A percentile compares a stretch with the other conserved stretches of the same genome.
Evolutionary conservation across 2,329 filamentous ascomycete species (phyloP).

Genomic region (Penicillium sp.): DNA sequence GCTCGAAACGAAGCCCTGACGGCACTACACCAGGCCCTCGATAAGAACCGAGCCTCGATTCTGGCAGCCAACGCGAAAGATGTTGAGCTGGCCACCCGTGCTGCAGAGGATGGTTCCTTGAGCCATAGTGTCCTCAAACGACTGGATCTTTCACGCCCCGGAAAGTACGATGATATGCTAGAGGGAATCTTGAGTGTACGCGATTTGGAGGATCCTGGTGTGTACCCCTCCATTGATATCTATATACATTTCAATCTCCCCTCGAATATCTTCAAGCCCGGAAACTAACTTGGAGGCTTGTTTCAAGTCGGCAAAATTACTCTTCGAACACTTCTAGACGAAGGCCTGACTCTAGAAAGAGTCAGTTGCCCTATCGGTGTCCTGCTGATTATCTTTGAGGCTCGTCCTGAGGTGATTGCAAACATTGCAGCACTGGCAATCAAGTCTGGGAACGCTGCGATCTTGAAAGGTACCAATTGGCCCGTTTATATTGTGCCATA

Average conservation of each 20-base stretch:
- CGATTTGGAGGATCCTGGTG: slow-evolving; percentile 81
- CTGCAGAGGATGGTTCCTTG: slow-evolving; percentile 74
- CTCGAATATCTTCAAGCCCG: neutral
- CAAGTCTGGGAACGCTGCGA: slow-evolving; percentile 96
- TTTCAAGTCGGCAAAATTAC: slow-evolving; percentile 77
- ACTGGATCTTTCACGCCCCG: slow-evolving; percentile 80
- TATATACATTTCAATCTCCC: neutral
- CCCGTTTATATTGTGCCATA: neutral
- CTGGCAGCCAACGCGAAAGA: slow-evolving; percentile 86
- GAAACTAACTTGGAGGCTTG: neutral
- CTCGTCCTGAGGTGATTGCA: slow-evolving; percentile 94
- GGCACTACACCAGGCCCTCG: slow-evolving; percentile 78
- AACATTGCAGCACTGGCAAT: slow-evolving; percentile 96
- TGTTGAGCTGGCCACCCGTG: slow-evolving; percentile 72
- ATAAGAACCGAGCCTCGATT: slow-evolving; percentile 71
- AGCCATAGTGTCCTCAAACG: slow-evolving; percentile 84
- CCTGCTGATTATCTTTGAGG: slow-evolving; percentile 98
- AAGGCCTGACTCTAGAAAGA: slow-evolving; percentile 81
- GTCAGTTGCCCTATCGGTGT: slow-evolving; percentile 95
- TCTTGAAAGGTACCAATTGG: slow-evolving; percentile 77
- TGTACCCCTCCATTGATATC: neutral
- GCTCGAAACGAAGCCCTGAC: slow-evolving; percentile 85
- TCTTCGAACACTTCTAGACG: slow-evolving; percentile 81
- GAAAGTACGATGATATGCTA: slow-evolving; percentile 98
- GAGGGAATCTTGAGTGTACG: slow-evolving; percentile 90